Evolutionary conservation across 164 flowering plant genomes (phyloP).

Genomic region (Vitis amurensis): DNA sequence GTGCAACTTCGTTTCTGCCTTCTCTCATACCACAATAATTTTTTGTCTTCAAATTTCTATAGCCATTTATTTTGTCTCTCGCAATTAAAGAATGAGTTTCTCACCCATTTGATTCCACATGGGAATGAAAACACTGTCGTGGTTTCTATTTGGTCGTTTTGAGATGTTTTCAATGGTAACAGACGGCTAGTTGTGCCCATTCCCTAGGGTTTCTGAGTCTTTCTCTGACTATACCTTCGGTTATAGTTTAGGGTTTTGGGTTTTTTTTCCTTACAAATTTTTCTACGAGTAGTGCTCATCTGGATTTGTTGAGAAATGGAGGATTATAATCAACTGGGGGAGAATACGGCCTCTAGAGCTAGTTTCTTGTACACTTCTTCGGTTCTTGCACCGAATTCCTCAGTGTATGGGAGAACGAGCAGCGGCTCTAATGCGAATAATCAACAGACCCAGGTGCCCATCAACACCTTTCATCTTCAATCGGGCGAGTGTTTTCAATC

Average conservation of each 20-base stretch:
- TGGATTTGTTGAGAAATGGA: slow-evolving; percentile 36
- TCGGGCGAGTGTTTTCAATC: slow-evolving; percentile 34
- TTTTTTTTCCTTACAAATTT: not conserved
- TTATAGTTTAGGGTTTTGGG: slow-evolving; percentile 25
- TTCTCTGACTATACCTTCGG: not conserved
- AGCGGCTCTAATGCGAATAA: slow-evolving; percentile 23
- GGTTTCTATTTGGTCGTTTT: not conserved
- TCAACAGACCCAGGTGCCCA: slow-evolving; percentile 21
- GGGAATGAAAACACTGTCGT: not conserved
- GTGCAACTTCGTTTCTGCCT: too few species aligned
- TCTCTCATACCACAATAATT: too few species aligned
- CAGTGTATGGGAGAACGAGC: slow-evolving; percentile 35
- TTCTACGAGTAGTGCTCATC: not conserved
- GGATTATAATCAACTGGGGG: slow-evolving; percentile 44
- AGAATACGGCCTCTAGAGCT: slow-evolving; percentile 37
- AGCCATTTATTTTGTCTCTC: too few species aligned
- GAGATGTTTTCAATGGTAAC: too few species aligned
- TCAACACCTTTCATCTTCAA: slow-evolving; percentile 39
- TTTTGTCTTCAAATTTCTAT: too few species aligned
- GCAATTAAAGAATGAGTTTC: too few species aligned
- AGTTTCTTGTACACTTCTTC: slow-evolving; percentile 45
- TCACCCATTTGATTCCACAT: not conserved
- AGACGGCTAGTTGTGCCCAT: not conserved
- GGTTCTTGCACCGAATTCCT: slow-evolving; percentile 31
- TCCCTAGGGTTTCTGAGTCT: slow-evolving; percentile 23